Evolutionary conservation across 208 protist genomes (phyloP).

Genomic region (Trypanosoma lewisi): DNA sequence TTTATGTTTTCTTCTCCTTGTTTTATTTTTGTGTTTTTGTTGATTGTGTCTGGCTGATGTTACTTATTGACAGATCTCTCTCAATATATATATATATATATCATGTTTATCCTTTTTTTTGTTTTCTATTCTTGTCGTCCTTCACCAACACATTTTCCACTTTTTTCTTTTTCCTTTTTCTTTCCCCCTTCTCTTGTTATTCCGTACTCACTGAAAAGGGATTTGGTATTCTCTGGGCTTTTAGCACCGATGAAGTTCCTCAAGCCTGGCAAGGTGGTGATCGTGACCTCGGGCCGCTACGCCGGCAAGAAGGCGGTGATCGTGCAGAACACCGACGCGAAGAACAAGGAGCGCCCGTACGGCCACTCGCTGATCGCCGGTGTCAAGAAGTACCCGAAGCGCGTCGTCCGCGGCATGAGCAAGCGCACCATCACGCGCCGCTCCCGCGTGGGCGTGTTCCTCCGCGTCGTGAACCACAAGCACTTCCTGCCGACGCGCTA

Average conservation of each 20-base stretch:
- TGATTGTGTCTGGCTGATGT: too few species aligned
- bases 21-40: too few species aligned
- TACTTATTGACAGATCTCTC: too few species aligned
- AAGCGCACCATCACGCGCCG: slow-evolving; percentile 91
- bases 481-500: slow-evolving; percentile 98
- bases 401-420: slow-evolving; percentile 94
- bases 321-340: slow-evolving; percentile 92
- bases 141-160: not conserved
- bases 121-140: not conserved
- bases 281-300: slow-evolving; percentile 96
- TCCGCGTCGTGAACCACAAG: slow-evolving; percentile 98
- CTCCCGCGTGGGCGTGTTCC: slow-evolving; percentile 94
- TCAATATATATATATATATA: too few species aligned
- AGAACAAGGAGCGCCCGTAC: slow-evolving; percentile 93
- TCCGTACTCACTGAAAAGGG: slow-evolving; percentile 1
- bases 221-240: not conserved
- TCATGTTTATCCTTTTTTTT: too few species aligned
- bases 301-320: slow-evolving; percentile 98
- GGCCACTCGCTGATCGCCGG: slow-evolving; percentile 95
- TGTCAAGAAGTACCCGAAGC: slow-evolving; percentile 95
- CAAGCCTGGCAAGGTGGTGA: slow-evolving; percentile 97
- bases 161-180: not conserved
- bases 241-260: slow-evolving; percentile 88
- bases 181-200: slow-evolving; percentile 18
- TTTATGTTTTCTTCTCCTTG: too few species aligned